Base-by-base conservation (phyloP, 768 basidiomycete species). In the Mycena epipterygia region DNA sequence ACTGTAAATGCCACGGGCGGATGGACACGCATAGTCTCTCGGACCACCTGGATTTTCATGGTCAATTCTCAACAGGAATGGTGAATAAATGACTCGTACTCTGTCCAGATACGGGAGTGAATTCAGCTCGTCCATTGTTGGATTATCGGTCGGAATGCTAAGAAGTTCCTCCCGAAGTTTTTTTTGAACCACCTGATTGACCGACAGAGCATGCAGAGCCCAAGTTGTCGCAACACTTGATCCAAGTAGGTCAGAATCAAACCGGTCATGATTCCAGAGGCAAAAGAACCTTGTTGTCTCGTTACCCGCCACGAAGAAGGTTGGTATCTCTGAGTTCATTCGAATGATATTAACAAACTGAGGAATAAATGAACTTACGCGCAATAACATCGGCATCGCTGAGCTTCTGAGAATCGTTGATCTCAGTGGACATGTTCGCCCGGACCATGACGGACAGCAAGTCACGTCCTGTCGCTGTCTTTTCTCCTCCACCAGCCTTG, bases 1-100 rank as follows among this genome's bases (percentile, higher is more conserved):
- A 83, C 64, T 0, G 85, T 85, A 16, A 71, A 70, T 0, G 85
- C 79, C 5, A 91, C 86, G 0, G 90, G 89, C 0, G 89, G 58
- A 68, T 91, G 83, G 0, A 90, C 52, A 1, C 91, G 86, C 63
- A 92, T 76, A 0, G 85, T 87, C 79, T 92, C 91, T 11, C 87
- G 84, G 5, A 91, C 83, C 13, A 91, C 85, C 42, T 44, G 42
- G 5, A 41, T 9, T 12, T n/a, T 70, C 64, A 42, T 9, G 11
- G 17, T 42, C 17, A 42, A 19, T 42, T 42, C 17, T 42, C 41
- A 17, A 5, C 41, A 17, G 17, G 5, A 42, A 19, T 5, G 17
- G 21, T 8, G 14, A 5, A 42, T 19, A 19, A 19, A 19, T 19
- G 9, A 8, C 41, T 29, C 30, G 37, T 21, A 37, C 33, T 21